Evolutionary conservation across 192 early-diverging fungal species (phyloP), one percentile per base, ranked within the genome.

Genomic region (Funneliformis geosporum): DNA sequence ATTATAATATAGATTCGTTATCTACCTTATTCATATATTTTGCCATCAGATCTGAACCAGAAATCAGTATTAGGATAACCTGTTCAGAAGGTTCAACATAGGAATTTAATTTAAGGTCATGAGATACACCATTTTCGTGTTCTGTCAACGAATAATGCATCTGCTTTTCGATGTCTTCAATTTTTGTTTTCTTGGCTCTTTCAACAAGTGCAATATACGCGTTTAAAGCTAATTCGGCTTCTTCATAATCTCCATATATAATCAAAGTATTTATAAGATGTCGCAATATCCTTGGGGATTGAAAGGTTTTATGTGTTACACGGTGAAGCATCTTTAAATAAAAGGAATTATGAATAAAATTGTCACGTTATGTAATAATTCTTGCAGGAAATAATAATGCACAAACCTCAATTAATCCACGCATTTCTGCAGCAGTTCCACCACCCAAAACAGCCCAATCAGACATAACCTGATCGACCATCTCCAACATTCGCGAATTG

Each of bases 201-300:
- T 83, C 87, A 23, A 87, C 86, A 81, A 93, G 80, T 47, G 85
- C 78, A 67, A 88, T 74, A 78, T 95, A 95, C 1, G 92, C 85
- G 40, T 83, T 80, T 6, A 95, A 73, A 27, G 90, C 93, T 74
- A 91, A 80, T n/a, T 89, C 86, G 0, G 93, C 94, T 83, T 95
- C 94, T 66, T 92, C 89, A 81, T 90, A 94, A 73, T 94, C 91
- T 55, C 94, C 94, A 8, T 90, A 79, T 27, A 79, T 78, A 8
- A 89, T 79, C n/a, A 93, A 85, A 0, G 89, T 82, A 50, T 85
- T 82, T 73, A 92, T 85, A 9, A 93, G 81, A 76, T 91, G 92
- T 0, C 92, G 92, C 68, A 91, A 46, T 62, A 94, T 85, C 4
- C 85, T 82, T 25, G 91, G 92, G 39, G 93, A 93, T 79, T 94